Percentiles rank a stretch among this genome's conserved stretches.
phyloP scores from a whole-genome alignment of 2,329 filamentous ascomycete species.

The Graphiopsis chlorocephala region DNA sequence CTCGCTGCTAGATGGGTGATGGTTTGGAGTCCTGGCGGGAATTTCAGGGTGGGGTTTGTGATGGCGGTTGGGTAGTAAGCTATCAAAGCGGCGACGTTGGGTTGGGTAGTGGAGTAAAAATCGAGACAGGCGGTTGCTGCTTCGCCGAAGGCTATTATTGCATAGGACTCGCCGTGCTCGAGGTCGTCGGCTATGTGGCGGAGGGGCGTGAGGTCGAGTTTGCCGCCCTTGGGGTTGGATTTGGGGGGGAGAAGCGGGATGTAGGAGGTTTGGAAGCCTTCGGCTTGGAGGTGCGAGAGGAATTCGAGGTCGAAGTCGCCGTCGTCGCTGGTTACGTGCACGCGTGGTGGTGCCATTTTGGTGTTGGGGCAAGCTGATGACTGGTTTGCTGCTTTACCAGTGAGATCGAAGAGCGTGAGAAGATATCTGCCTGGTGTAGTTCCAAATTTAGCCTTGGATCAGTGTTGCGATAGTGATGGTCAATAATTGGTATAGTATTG shows the following conservation, averaged over 20 bases:
- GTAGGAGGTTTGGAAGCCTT: conserved; percentile 43
- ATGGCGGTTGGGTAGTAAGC: conserved; percentile 44
- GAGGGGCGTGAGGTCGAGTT: conserved; percentile 24
- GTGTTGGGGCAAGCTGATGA: not conserved
- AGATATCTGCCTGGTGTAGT: conserved; percentile 21
- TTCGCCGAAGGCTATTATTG: conserved; percentile 39
- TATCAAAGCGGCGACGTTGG: conserved; percentile 40
- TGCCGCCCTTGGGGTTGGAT: conserved; percentile 31
- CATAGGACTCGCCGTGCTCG: conserved; percentile 32
- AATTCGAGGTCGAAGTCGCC: conserved; percentile 38
- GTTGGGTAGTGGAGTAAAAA: conserved; percentile 40
- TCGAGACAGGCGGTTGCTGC: conserved; percentile 43
- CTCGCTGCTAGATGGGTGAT: conserved; percentile 41
- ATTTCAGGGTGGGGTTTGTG: conserved; percentile 37
- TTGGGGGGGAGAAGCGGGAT: conserved; percentile 31
- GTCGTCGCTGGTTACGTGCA: conserved; percentile 28
- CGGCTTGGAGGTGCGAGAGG: conserved; percentile 40
- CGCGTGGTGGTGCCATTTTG: conserved; percentile 20
- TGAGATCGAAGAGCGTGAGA: not conserved
- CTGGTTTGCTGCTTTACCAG: not conserved
- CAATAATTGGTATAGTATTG: not conserved
- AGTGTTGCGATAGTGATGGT: not conserved
- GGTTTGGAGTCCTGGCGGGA: conserved; percentile 33
- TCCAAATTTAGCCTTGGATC: not conserved
- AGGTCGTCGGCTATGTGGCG: conserved; percentile 40